phyloP scores from a whole-genome alignment of 768 basidiomycete genomes.

The Russula brevipes region DNA sequence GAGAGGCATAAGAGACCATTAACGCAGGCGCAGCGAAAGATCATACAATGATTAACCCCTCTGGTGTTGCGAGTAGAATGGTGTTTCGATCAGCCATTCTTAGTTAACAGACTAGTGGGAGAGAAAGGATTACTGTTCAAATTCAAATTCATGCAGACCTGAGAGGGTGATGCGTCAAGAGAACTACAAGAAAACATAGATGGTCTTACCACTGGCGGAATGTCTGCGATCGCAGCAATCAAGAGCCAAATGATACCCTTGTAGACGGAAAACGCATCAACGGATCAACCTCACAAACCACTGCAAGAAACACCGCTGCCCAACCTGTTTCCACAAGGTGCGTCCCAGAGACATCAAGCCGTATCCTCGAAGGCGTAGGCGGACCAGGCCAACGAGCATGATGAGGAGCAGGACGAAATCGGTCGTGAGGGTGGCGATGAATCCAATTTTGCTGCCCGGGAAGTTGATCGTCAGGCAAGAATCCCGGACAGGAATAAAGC shows the following conservation, averaged over 20 bases:
- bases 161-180: neutral
- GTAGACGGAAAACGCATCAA: neutral
- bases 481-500: too few species aligned
- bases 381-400: too few species aligned
- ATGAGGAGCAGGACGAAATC: too few species aligned
- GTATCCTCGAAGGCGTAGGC: too few species aligned
- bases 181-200: neutral
- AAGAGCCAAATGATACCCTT: slow-evolving; percentile 14
- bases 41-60: neutral
- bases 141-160: slow-evolving; percentile 7
- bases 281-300: neutral
- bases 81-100: too few species aligned
- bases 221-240: neutral
- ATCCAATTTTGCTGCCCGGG: too few species aligned
- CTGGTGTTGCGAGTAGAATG: neutral
- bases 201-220: neutral
- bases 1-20: neutral
- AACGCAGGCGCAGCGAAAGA: neutral
- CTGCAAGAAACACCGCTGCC: neutral
- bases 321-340: slow-evolving; percentile 1
- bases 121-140: neutral
- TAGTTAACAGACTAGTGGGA: neutral
- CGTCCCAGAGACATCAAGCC: too few species aligned
- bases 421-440: too few species aligned
- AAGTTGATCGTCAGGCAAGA: too few species aligned